A percentile compares a stretch with the other conserved stretches of the same genome.
These are phyloP conservation scores for Naegleria gruberi DNA, from an alignment of 208 protist genomes.

Conservation along the genomic window DNA sequence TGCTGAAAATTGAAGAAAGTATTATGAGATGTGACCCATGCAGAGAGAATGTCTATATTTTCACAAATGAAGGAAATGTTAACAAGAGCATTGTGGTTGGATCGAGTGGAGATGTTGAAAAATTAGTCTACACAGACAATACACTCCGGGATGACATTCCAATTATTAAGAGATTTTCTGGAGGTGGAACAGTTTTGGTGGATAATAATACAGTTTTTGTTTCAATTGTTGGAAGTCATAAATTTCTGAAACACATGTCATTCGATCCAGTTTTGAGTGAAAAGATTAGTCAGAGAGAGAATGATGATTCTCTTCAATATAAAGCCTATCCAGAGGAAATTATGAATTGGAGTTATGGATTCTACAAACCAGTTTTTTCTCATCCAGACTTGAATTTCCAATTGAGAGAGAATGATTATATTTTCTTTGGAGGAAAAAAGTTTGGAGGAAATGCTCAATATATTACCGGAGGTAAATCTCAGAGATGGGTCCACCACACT, in stretches of 20 bases:
- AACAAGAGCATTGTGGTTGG: not conserved
- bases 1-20: not conserved
- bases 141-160: not conserved
- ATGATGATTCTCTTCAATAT: not conserved
- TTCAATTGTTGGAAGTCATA: not conserved
- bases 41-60: not conserved
- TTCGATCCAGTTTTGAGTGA: not conserved
- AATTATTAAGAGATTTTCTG: not conserved
- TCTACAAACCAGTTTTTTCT: conserved; percentile 13
- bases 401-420: conserved; percentile 12
- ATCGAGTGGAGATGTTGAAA: not conserved
- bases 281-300: not conserved
- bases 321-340: conserved; percentile 8
- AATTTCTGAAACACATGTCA: not conserved
- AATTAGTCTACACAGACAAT: not conserved
- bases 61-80: not conserved
- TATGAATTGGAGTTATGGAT: not conserved
- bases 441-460: conserved; percentile 21
- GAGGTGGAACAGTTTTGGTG: conserved; percentile 4
- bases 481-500: not conserved
- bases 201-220: not conserved
- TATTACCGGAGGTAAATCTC: not conserved
- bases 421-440: not conserved
- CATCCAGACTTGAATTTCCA: not conserved
- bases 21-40: not conserved